Evolutionary conservation across 495 filamentous ascomycete species (phyloP).

Genomic region (Pyrenopolyporus hunteri): DNA sequence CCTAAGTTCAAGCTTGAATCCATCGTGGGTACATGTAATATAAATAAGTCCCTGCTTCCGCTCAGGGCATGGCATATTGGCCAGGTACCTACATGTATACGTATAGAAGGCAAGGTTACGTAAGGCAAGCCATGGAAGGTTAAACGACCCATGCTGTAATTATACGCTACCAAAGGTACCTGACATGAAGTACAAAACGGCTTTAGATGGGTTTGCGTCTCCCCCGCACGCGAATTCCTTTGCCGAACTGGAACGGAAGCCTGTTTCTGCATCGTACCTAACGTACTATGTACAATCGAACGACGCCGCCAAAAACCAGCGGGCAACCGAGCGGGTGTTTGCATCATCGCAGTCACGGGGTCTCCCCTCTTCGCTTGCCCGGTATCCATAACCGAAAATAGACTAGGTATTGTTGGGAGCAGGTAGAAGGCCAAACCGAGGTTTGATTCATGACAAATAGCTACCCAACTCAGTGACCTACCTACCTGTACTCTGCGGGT

Average conservation of each 20-base stretch:
- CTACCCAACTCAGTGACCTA: background rate
- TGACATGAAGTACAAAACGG: background rate
- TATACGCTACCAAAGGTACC: conserved; percentile 22
- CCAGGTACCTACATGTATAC: conserved; percentile 4
- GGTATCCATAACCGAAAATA: conserved; percentile 33
- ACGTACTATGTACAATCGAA: background rate
- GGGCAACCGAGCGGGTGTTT: conserved; percentile 13
- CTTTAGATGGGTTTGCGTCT: too few relatives aligned
- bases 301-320: background rate
- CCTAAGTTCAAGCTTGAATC: conserved; percentile 38
- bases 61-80: background rate
- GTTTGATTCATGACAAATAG: background rate
- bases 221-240: conserved; percentile 16
- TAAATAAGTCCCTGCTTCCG: conserved; percentile 22
- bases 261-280: background rate
- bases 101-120: background rate
- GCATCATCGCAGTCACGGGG: conserved; percentile 13
- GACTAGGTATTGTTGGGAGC: background rate
- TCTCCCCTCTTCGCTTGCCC: conserved; percentile 12
- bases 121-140: conserved; percentile 5
- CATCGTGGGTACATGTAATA: conserved; percentile 20
- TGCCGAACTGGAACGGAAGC: background rate
- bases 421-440: conserved; percentile 9
- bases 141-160: background rate
- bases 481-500: too few relatives aligned